Conservation (phyloP, 1,284 basidiomycete genomes). For the Ustilago cynodontis region DNA sequence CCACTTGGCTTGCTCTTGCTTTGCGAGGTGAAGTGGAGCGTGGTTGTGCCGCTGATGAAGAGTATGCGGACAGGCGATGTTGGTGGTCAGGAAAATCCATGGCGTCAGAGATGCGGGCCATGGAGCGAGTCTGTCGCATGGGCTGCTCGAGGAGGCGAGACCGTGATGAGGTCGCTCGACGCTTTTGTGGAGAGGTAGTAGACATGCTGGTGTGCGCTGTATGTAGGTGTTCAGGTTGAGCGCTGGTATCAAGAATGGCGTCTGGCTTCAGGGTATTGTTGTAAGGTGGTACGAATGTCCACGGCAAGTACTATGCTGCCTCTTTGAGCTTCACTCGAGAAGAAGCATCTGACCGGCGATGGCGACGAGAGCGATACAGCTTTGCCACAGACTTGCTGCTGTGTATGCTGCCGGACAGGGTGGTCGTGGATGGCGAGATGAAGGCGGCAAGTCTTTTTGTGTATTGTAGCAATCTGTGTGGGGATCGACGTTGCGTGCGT, state of each 20-base stretch:
- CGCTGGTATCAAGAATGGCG: background rate
- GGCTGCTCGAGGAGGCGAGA: slow-evolving; percentile 32
- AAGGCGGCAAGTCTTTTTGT: slow-evolving; percentile 7
- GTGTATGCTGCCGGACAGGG: background rate
- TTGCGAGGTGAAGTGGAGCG: slow-evolving; percentile 23
- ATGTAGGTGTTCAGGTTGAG: background rate
- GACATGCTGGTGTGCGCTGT: slow-evolving; percentile 21
- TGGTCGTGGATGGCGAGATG: slow-evolving; percentile 10
- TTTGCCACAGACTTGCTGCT: background rate
- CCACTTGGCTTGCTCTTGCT: slow-evolving; percentile 27
- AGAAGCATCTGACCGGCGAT: background rate
- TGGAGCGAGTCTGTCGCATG: slow-evolving; percentile 51
- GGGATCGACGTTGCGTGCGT: slow-evolving; percentile 18
- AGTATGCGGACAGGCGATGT: slow-evolving; percentile 8
- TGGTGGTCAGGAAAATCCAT: slow-evolving; percentile 14
- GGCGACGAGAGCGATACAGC: background rate
- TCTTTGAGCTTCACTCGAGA: background rate
- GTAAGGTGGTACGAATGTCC: background rate
- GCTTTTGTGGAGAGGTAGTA: slow-evolving; percentile 43
- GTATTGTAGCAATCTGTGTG: background rate
- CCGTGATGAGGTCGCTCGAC: slow-evolving; percentile 23
- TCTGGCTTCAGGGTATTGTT: background rate
- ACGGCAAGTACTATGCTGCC: background rate
- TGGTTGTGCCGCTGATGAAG: slow-evolving; percentile 9
- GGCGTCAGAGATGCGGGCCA: slow-evolving; percentile 41